These are phyloP conservation scores for Dichotomopilus funicola DNA, from an alignment of 2,329 filamentous ascomycete genomes.

Conservation along the genomic window DNA sequence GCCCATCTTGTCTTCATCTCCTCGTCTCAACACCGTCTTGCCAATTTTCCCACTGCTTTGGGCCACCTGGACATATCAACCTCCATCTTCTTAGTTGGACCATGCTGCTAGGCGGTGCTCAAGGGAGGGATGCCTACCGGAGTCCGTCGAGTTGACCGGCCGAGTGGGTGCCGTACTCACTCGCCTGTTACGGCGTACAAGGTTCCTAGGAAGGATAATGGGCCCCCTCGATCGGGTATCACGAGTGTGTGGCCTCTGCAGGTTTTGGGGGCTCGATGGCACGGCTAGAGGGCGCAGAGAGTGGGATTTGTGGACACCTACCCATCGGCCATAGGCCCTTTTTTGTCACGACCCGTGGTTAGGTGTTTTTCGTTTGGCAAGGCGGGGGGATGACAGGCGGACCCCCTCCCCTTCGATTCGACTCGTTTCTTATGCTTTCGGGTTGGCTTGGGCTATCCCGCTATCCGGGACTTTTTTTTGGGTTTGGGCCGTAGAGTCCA, in stretches of 20 bases:
- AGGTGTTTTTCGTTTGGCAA: too few relatives aligned
- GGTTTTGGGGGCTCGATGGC: neutral
- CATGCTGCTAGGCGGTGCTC: neutral
- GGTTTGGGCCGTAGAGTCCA: too few relatives aligned
- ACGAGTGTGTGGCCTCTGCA: conserved; percentile 15
- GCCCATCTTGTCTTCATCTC: too few relatives aligned
- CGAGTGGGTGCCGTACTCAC: conserved; percentile 13
- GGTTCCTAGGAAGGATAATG: conserved; percentile 3
- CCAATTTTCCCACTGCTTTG: too few relatives aligned
- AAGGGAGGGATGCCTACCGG: conserved; percentile 3
- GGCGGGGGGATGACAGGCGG: too few relatives aligned
- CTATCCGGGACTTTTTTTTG: neutral
- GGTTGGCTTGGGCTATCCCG: neutral
- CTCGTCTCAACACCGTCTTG: too few relatives aligned
- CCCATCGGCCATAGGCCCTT: too few relatives aligned
- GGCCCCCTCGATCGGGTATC: conserved; percentile 9
- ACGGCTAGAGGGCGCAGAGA: too few relatives aligned
- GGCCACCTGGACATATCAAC: too few relatives aligned
- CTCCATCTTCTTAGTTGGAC: too few relatives aligned
- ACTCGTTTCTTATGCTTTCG: neutral
- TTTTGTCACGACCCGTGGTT: too few relatives aligned
- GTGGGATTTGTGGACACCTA: too few relatives aligned
- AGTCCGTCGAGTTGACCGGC: neutral
- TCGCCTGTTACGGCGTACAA: conserved; percentile 19
- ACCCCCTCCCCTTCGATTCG: neutral